Base-by-base conservation (phyloP, 2,329 filamentous ascomycete genomes). In the Claviceps sp. region DNA sequence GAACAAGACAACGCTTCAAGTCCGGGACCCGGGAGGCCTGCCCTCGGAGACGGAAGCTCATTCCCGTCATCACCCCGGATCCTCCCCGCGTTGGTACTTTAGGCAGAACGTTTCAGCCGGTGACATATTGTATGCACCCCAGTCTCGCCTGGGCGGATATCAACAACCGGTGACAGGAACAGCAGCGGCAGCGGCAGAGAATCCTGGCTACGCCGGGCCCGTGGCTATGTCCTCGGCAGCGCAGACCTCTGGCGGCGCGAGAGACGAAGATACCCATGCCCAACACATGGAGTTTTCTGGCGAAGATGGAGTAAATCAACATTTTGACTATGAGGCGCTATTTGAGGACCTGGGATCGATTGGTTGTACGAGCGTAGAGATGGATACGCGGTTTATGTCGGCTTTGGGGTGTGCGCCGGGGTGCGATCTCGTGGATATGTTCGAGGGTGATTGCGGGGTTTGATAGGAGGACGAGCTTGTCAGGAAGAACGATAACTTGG, bases 401-500 rank as follows among this genome's bases (percentile, higher is more conserved):
- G 84, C 84, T 57, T 68, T 85, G 20, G 81, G 81, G 0, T 82
- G 83, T 60, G 78, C 75, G 1, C 80, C 80, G 0, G 80, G 80
- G 26, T 75, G 77, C 37, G 79, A 80, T 52, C 68, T 83, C 48
- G 71, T 73, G 0, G 78, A 80, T 56, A 71, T 79, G 68, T 65
- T 66, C 56, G 60, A 63, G 50, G 63, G 66, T 26, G 68, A 71
- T 26, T 72, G 68, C 59, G 66, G 68, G 17, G 56, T 57, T 55
- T 64, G 52, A 60, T 40, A 4, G 42, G 11, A 4, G 6, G 3
- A 20, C 16, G 8, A 7, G 39, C n/a, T 42, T 11, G 8, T 29
- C 26, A 29, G 26, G 26, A 29, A 9, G 8, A 29, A 9, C 26
- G 26, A 29, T 29, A 29, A 29, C 9, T 29, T 11, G 8, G 2